Evolutionary conservation across 352 stramenopile species (phyloP).

Genomic region (Phytophthora fragariaefolia): DNA sequence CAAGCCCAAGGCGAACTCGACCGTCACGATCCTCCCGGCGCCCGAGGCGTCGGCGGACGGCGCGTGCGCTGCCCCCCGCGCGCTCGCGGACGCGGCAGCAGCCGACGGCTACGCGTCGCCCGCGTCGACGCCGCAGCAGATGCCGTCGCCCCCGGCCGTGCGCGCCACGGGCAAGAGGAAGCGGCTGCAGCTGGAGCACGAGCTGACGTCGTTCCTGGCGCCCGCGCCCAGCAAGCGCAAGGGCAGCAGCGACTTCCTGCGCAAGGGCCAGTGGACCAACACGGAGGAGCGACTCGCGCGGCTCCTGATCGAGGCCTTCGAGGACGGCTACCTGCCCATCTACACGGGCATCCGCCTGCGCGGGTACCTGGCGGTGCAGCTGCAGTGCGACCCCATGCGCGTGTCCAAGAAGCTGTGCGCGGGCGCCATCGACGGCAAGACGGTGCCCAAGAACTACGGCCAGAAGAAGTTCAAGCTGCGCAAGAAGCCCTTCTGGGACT

Average conservation of each 20-base stretch:
- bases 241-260: constrained; percentile 65
- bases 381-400: constrained; percentile 85
- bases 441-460: constrained; percentile 79
- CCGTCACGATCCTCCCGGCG: constrained; percentile 15
- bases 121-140: neutral
- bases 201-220: constrained; percentile 5
- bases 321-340: constrained; percentile 75
- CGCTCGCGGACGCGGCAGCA: neutral
- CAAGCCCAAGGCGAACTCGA: constrained; percentile 17
- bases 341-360: constrained; percentile 78
- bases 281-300: constrained; percentile 69
- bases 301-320: constrained; percentile 73
- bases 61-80: neutral
- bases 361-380: constrained; percentile 76
- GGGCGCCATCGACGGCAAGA: constrained; percentile 69
- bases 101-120: neutral
- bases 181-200: constrained; percentile 21
- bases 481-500: constrained; percentile 64
- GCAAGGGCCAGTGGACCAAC: constrained; percentile 78
- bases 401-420: constrained; percentile 86
- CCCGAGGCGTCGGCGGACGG: neutral
- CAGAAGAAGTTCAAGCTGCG: constrained; percentile 82
- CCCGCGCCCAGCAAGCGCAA: constrained; percentile 50
- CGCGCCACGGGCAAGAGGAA: constrained; percentile 46
- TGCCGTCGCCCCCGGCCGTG: constrained; percentile 9